Evolutionary conservation across 2,329 filamentous ascomycete genomes (phyloP).

Genomic region (Rasamsonia emersonii): DNA sequence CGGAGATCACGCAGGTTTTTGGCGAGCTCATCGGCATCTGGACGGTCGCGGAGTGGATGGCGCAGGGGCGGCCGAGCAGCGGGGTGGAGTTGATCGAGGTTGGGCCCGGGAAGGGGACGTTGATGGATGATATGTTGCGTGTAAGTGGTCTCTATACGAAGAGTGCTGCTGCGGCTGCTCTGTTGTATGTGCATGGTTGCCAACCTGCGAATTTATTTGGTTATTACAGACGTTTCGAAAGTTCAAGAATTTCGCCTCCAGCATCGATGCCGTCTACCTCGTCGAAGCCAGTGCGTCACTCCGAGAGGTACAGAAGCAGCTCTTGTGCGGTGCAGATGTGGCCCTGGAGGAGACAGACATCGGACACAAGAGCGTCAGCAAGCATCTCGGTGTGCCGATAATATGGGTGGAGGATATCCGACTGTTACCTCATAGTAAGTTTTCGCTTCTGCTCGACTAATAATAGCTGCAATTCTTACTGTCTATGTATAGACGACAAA

Average conservation of each 20-base stretch:
- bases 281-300: slow-evolving; percentile 86
- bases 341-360: slow-evolving; percentile 61
- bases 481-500: slow-evolving; percentile 50
- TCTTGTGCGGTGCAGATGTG: slow-evolving; percentile 67
- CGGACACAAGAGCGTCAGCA: slow-evolving; percentile 66
- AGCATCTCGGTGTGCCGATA: slow-evolving; percentile 65
- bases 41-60: slow-evolving; percentile 95
- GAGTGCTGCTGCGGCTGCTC: neutral
- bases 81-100: slow-evolving; percentile 89
- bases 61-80: slow-evolving; percentile 64
- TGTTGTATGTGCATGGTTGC: neutral
- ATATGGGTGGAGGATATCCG: slow-evolving; percentile 87
- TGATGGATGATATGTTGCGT: slow-evolving; percentile 94
- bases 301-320: slow-evolving; percentile 64
- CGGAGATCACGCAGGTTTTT: slow-evolving; percentile 95
- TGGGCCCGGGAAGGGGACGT: slow-evolving; percentile 83
- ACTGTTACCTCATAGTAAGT: slow-evolving; percentile 62
- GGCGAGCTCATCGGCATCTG: slow-evolving; percentile 90
- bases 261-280: slow-evolving; percentile 81
- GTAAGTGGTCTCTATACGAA: slow-evolving; percentile 41
- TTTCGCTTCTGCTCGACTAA: too few species aligned
- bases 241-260: slow-evolving; percentile 68
- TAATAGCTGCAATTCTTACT: too few species aligned
- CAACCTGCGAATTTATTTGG: neutral
- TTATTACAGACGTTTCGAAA: slow-evolving; percentile 63